Percentiles rank a stretch among this genome's conserved stretches.
Evolutionary conservation across 192 early-diverging fungal genomes (phyloP).

Genomic region (Geranomyces variabilis): DNA sequence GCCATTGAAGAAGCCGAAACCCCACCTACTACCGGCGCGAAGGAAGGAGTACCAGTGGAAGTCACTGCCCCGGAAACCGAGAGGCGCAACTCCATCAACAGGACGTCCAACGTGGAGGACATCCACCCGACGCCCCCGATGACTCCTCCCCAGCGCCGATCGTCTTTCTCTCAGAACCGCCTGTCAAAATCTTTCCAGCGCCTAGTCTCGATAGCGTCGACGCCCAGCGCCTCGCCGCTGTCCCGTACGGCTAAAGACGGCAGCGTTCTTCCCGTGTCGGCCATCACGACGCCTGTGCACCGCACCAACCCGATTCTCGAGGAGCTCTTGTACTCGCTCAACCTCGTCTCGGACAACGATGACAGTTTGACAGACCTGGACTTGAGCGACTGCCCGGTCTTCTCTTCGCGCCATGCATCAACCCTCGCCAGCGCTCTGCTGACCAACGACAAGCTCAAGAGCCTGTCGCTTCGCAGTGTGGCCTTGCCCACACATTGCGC

Average conservation of each 20-base stretch:
- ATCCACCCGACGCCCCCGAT: conserved; percentile 23
- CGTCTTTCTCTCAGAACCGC: neutral
- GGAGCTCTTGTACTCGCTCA: conserved; percentile 48
- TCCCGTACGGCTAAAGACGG: conserved; percentile 42
- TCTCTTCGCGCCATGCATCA: conserved; percentile 38
- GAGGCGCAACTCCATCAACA: too few species aligned
- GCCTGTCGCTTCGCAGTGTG: conserved; percentile 38
- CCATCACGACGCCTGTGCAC: conserved; percentile 47
- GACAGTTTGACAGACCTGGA: conserved; percentile 43
- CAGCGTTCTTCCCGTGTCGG: conserved; percentile 33
- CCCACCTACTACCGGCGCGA: too few species aligned
- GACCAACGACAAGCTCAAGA: conserved; percentile 47
- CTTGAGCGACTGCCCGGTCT: conserved; percentile 50
- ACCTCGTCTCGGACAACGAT: conserved; percentile 47
- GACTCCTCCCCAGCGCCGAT: conserved; percentile 16
- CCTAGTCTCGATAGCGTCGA: conserved; percentile 19
- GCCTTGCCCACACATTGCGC: conserved; percentile 38
- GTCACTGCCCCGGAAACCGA: too few species aligned
- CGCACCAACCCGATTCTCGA: conserved; percentile 57
- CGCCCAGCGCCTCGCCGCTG: conserved; percentile 32
- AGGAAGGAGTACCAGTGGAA: too few species aligned
- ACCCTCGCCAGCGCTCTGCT: conserved; percentile 45
- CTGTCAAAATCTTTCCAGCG: conserved; percentile 19
- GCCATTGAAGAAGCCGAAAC: too few species aligned
- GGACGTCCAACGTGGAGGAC: neutral